These are phyloP conservation scores for Decorospora gaudefroyi DNA, from an alignment of 2,329 filamentous ascomycete genomes.

Conservation along the genomic window DNA sequence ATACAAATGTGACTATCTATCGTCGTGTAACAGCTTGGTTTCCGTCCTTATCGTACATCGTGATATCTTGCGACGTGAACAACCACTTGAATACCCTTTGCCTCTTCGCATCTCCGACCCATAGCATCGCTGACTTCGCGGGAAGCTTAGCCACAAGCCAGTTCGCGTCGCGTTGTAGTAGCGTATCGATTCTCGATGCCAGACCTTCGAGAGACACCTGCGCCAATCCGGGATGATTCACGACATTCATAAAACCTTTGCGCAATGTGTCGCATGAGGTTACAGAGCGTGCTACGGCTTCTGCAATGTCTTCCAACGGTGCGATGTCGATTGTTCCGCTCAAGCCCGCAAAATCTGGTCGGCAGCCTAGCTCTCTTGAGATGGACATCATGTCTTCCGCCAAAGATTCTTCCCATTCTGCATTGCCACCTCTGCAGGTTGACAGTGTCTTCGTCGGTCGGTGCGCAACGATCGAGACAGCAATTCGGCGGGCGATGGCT, in stretches of 20 bases:
- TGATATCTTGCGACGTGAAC: constrained; percentile 9
- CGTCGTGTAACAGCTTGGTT: constrained; percentile 9
- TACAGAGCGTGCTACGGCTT: constrained; percentile 6
- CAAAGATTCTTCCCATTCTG: constrained; percentile 2
- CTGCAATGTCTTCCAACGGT: constrained; percentile 4
- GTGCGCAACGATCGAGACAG: constrained; percentile 5
- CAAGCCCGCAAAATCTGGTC: constrained; percentile 7
- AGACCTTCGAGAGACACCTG: constrained; percentile 5
- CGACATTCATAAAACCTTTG: constrained; percentile 3
- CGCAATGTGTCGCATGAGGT: constrained; percentile 1
- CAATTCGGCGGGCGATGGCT: constrained; percentile 3
- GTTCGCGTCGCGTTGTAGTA: too few relatives aligned
- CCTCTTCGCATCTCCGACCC: too few relatives aligned
- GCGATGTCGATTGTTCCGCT: constrained; percentile 12
- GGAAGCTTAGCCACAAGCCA: too few relatives aligned
- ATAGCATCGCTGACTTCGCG: too few relatives aligned
- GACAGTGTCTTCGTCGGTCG: constrained; percentile 7
- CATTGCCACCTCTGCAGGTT: not conserved
- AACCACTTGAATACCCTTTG: too few relatives aligned
- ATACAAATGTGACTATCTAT: too few relatives aligned
- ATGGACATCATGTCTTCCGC: constrained; percentile 9
- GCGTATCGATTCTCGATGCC: constrained; percentile 1
- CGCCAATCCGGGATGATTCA: constrained; percentile 9
- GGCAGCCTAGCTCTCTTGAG: constrained; percentile 5
- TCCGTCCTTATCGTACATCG: constrained; percentile 7